Percentiles rank a stretch among this genome's conserved stretches.
These are phyloP conservation scores for Monilinia aucupariae DNA, from an alignment of 2,329 filamentous ascomycete species.

Conservation along the genomic window DNA sequence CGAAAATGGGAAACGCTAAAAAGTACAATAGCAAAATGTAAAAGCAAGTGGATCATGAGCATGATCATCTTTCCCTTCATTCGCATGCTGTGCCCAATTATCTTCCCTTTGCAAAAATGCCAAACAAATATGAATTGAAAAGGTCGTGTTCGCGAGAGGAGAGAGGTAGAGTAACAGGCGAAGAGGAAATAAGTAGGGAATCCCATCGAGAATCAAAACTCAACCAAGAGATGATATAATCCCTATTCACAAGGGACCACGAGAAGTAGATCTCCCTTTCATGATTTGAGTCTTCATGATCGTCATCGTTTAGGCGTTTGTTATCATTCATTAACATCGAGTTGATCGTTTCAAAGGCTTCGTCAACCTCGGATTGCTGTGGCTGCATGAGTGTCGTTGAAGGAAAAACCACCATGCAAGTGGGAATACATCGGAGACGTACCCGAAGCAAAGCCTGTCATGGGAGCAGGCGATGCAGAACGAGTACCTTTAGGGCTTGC, in stretches of 20 bases:
- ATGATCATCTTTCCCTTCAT: conserved; percentile 8
- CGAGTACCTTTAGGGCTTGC: conserved; percentile 36
- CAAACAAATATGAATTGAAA: conserved; percentile 12
- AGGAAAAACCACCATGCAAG: conserved; percentile 33
- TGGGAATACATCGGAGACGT: conserved; percentile 39
- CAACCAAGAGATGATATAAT: not conserved
- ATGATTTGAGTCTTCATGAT: conserved; percentile 3
- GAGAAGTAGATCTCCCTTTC: conserved; percentile 1
- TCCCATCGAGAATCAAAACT: not conserved
- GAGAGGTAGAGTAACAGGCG: conserved; percentile 6
- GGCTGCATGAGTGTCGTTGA: conserved; percentile 35
- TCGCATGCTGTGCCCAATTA: conserved; percentile 12
- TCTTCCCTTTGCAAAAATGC: conserved; percentile 12
- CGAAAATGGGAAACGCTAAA: conserved; percentile 4
- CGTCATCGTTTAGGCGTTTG: conserved; percentile 1
- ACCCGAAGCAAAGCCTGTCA: conserved; percentile 44
- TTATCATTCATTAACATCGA: not conserved
- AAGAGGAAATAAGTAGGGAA: not conserved
- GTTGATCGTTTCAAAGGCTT: not conserved
- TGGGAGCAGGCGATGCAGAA: conserved; percentile 43
- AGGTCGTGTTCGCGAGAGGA: conserved; percentile 3
- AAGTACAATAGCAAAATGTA: conserved; percentile 12
- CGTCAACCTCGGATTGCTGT: conserved; percentile 36
- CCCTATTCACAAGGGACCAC: not conserved
- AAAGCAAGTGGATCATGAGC: not conserved